Evolutionary conservation across 768 basidiomycete genomes (phyloP).

Genomic region (Hygrocybe punicea): DNA sequence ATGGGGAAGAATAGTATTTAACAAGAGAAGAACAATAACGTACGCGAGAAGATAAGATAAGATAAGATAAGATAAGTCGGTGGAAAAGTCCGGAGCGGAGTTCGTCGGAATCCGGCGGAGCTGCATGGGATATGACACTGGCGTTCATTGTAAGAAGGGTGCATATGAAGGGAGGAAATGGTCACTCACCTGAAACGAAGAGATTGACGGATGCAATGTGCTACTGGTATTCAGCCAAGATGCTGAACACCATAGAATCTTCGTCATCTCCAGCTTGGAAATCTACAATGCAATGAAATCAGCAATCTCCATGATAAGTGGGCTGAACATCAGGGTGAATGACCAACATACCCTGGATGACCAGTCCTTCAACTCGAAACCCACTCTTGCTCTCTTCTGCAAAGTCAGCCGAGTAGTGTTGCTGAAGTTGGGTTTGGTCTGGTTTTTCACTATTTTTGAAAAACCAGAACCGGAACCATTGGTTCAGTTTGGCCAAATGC

Average conservation of each 20-base stretch:
- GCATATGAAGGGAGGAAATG: background rate
- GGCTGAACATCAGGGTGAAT: background rate
- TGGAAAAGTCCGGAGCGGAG: no score
- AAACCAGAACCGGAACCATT: no score
- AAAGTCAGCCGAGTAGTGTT: conserved; percentile 60
- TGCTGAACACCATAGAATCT: conserved; percentile 53
- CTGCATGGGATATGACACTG: no score
- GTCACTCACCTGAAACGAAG: conserved; percentile 47
- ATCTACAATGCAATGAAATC: conserved; percentile 29
- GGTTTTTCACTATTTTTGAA: no score
- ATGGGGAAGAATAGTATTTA: no score
- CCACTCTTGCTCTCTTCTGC: conserved; percentile 37
- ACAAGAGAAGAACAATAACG: no score
- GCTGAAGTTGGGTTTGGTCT: no score
- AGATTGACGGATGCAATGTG: conserved; percentile 41
- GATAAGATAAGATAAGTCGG: no score
- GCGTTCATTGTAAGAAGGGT: background rate
- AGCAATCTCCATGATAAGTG: conserved; percentile 1
- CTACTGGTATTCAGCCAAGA: conserved; percentile 36
- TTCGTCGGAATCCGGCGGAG: no score
- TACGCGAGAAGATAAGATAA: no score
- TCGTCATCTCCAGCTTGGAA: conserved; percentile 60
- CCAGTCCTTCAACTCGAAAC: conserved; percentile 36
- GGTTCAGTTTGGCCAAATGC: no score
- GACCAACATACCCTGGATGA: conserved; percentile 39